These are phyloP conservation scores for Colletotrichum siamense DNA, from an alignment of 2,329 filamentous ascomycete species.

Conservation along the genomic window DNA sequence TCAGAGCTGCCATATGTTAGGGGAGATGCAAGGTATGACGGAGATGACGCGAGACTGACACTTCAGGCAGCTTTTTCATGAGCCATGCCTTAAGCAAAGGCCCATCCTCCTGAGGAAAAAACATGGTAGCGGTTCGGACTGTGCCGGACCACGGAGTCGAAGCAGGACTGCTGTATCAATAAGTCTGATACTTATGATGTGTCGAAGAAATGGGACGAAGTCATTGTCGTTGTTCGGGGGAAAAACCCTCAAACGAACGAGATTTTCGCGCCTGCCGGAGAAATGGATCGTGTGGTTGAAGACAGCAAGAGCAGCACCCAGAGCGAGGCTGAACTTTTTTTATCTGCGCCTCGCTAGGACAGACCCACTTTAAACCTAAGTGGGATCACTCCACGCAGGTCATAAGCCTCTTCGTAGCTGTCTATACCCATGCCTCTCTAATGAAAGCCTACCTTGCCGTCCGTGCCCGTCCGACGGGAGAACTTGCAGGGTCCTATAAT, in stretches of 20 bases:
- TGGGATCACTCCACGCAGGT: background rate
- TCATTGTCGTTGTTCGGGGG: conserved; percentile 17
- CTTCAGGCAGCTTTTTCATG: conserved; percentile 53
- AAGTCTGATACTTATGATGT: conserved; percentile 15
- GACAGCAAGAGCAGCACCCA: background rate
- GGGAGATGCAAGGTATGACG: background rate
- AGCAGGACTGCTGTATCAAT: conserved; percentile 2
- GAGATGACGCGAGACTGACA: conserved; percentile 2
- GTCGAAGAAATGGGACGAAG: background rate
- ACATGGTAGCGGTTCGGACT: conserved; percentile 47
- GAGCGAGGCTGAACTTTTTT: conserved; percentile 15
- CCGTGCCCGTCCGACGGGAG: background rate
- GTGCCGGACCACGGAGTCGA: background rate
- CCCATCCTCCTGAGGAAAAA: conserved; percentile 68
- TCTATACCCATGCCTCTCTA: background rate
- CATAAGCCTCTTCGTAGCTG: background rate
- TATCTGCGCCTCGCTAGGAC: conserved; percentile 12
- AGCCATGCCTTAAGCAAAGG: conserved; percentile 77
- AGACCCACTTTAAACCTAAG: conserved; percentile 17
- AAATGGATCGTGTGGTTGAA: background rate
- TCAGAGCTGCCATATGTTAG: conserved; percentile 64
- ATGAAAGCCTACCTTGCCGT: background rate
- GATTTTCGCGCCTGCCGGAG: background rate
- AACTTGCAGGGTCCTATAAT: background rate
- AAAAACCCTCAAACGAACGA: conserved; percentile 9